Base-by-base conservation (phyloP, 2,329 filamentous ascomycete species). In the Pseudogymnoascus sp. region DNA sequence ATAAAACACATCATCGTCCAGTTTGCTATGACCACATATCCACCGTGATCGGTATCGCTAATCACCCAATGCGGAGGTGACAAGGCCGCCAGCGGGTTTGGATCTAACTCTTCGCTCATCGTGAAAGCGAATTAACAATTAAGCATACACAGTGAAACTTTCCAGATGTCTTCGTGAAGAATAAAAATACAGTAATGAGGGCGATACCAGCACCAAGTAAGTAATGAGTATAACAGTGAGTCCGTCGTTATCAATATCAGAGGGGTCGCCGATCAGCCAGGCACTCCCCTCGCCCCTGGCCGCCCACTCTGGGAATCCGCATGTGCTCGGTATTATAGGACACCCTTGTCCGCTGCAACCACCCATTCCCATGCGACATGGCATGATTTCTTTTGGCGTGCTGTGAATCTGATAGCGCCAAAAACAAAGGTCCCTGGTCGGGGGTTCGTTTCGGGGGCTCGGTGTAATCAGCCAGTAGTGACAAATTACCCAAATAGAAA, bases 1-100 rank as follows among this genome's bases (percentile, higher is more conserved):
- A 56, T 56, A 56, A 56, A 56, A 21, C 50, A 33, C 50, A 56
- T 56, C 50, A 56, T 56, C n/a, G 50, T 56, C 50, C 50, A 56
- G 28, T 56, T 56, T 21, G 50, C 25, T 56, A 56, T 56, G 14
- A 56, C 50, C 25, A 56, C 50, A 56, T 56, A 56, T 35, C 50
- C 50, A 12, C 50, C 50, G 21, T 56, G 50, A 35, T 56, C 50
- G 5, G 14, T 56, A 35, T 56, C 50, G n/a, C 10, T 56, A 16
- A 56, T 56, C 50, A 56, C 50, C 50, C 50, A 56, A 21, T 56
- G 50, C 28, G 50, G 50, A 33, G 50, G 50, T 21, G 50, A 56
- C 8, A 56, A 56, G 2, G 50, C 50, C 50, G 50, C 50, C 50
- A 56, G 28, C 50, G 50, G 28, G 50, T 56, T 56, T 56, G 50